Evolutionary conservation across 1,284 basidiomycete species (phyloP).

Genomic region (Pholiota adiposa): DNA sequence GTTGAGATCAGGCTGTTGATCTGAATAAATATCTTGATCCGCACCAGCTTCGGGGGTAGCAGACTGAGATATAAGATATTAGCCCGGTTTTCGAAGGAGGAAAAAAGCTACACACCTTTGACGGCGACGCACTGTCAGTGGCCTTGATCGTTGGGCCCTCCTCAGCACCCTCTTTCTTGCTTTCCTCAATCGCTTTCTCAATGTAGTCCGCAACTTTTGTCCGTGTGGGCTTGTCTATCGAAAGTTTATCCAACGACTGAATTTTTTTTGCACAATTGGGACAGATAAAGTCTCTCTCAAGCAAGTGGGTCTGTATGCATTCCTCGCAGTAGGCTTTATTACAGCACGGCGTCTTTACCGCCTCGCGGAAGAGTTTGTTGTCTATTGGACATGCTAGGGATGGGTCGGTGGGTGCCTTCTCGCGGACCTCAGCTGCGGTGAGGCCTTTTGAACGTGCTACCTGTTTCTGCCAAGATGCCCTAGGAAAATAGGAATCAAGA

Average conservation of each 20-base stretch:
- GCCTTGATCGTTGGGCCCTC: constrained; percentile 26
- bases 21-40: constrained; percentile 66
- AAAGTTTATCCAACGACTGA: constrained; percentile 82
- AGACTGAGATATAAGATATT: constrained; percentile 11
- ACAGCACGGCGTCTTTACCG: constrained; percentile 92
- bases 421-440: constrained; percentile 85
- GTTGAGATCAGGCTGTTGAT: constrained; percentile 60
- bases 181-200: constrained; percentile 82
- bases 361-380: constrained; percentile 87
- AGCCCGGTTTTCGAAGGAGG: neutral
- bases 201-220: constrained; percentile 82
- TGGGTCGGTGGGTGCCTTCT: constrained; percentile 78
- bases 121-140: neutral
- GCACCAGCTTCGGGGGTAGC: constrained; percentile 24
- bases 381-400: constrained; percentile 87
- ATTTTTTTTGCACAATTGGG: constrained; percentile 88
- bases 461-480: constrained; percentile 92
- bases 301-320: constrained; percentile 88
- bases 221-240: constrained; percentile 78
- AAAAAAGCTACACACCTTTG: neutral
- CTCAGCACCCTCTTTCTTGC: constrained; percentile 65
- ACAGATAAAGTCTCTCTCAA: constrained; percentile 93
- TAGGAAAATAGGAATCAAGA: constrained; percentile 37
- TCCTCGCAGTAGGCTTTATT: constrained; percentile 92
- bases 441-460: constrained; percentile 78